A percentile compares a stretch with the other conserved stretches of the same genome.
Evolutionary conservation across 805 yeast species (phyloP).

Genomic region (Candida parachauliodes): DNA sequence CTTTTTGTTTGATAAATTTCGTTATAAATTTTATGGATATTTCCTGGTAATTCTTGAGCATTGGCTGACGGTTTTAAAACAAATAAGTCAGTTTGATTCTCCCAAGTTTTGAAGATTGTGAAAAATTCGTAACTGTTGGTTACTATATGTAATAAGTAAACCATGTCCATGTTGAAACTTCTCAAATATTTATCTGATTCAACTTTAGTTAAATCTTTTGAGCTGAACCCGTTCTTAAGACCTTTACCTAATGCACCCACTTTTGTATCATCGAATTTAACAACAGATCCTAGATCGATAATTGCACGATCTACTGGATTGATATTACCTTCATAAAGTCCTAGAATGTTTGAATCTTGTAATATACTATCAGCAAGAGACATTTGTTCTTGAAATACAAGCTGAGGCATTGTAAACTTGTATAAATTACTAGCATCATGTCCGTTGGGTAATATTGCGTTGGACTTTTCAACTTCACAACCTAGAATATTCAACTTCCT

Average conservation of each 20-base stretch:
- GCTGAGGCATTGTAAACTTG: constrained; percentile 67
- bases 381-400: constrained; percentile 51
- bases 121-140: constrained; percentile 76
- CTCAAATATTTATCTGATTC: constrained; percentile 53
- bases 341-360: constrained; percentile 56
- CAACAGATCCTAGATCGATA: constrained; percentile 71
- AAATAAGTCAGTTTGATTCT: constrained; percentile 44
- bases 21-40: constrained; percentile 50
- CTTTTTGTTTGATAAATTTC: constrained; percentile 50
- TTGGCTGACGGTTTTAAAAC: constrained; percentile 64
- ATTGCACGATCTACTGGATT: constrained; percentile 68
- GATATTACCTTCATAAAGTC: constrained; percentile 75
- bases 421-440: constrained; percentile 51
- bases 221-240: constrained; percentile 76
- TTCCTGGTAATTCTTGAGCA: constrained; percentile 63
- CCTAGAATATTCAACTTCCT: constrained; percentile 27
- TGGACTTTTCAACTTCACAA: constrained; percentile 56
- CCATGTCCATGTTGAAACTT: constrained; percentile 51
- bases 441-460: constrained; percentile 70
- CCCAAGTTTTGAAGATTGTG: constrained; percentile 65
- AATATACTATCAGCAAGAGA: constrained; percentile 59
- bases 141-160: constrained; percentile 65
- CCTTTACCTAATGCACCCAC: constrained; percentile 88
- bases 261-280: constrained; percentile 62
- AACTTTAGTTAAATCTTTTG: constrained; percentile 49